Evolutionary conservation across 2,329 filamentous ascomycete species (phyloP), one percentile per base, ranked within the genome.

Genomic region (Ascochyta fabae): DNA sequence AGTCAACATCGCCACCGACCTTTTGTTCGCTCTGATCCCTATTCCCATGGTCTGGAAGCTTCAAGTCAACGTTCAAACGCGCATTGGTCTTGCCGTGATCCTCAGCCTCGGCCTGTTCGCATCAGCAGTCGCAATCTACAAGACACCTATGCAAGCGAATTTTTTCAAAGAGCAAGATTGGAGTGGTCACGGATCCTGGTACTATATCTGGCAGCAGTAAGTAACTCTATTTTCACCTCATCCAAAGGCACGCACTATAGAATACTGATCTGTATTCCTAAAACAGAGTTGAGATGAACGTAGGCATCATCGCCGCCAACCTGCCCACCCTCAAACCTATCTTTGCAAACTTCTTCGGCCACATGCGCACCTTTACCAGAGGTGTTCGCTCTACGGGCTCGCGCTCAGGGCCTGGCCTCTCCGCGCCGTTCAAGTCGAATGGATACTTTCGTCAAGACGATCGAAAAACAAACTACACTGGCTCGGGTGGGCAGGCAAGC

Each of bases 11-110:
- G 57, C 66, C 2, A 77, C 76, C 31, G 75, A 78, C 56, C 63
- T 76, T 9, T 54, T 77, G 6, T 76, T 80, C 58, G 78, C 78
- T 0, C 52, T 75, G 1, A 61, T 79, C 3, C 78, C 78, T 1
- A 73, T 80, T 9, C 76, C 77, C 4, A 73, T 80, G 65, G 72
- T 80, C 23, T 68, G 75, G 61, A 73, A 68, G 26, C 67, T 80
- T 2, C 75, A 78, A 57, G 68, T 79, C 53, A 79, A 78, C 59
- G 55, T 67, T 2, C 73, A 72, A 34, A 78, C 77, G 2, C 78
- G 77, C 45, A 57, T 77, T 22, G 70, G 75, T 4, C 65, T 74
- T 19, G 64, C 59, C 15, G 31, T 71, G 39, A 69, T 77, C 46
- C 66, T 78, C 15, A 66, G 68, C 34, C 60, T 78, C 10, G 75